A percentile compares a stretch with the other conserved stretches of the same genome.
These are phyloP conservation scores for Monotropa hypopitys DNA, from an alignment of 179 eudicot species.

Conservation along the genomic window DNA sequence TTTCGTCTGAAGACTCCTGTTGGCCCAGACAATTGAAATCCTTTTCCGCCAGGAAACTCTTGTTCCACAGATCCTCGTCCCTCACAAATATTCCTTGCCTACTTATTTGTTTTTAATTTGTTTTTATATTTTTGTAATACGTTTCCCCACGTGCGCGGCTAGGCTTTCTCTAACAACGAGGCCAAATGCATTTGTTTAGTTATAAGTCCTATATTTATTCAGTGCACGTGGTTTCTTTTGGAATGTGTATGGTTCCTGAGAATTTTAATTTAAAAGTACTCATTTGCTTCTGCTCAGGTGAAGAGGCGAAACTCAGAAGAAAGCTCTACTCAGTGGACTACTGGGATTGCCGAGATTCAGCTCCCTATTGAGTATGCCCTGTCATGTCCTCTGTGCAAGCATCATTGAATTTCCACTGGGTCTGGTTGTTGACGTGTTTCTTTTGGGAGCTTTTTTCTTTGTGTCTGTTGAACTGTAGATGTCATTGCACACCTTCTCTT, in stretches of 20 bases:
- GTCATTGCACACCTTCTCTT: neutral
- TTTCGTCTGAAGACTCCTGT: neutral
- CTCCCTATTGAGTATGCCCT: constrained; percentile 83
- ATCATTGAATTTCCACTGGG: neutral
- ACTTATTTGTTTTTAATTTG: neutral
- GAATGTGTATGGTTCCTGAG: neutral
- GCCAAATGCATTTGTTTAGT: neutral
- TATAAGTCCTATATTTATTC: neutral
- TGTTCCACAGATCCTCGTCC: neutral
- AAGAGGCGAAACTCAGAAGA: constrained; percentile 79
- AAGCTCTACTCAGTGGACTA: constrained; percentile 98
- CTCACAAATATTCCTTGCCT: neutral
- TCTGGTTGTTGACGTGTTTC: neutral
- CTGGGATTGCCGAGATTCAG: constrained; percentile 95
- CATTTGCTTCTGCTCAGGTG: constrained; percentile 33
- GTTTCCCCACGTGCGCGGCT: neutral
- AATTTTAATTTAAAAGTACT: neutral
- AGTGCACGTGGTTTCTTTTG: neutral
- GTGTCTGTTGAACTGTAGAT: neutral
- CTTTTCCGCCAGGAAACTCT: neutral
- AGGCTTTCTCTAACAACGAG: neutral
- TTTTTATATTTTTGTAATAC: neutral
- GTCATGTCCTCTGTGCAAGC: neutral
- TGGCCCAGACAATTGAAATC: neutral
- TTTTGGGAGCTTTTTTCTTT: neutral